Base-by-base conservation (phyloP, 1,284 basidiomycete genomes). In the Pyrrhoderma noxium region DNA sequence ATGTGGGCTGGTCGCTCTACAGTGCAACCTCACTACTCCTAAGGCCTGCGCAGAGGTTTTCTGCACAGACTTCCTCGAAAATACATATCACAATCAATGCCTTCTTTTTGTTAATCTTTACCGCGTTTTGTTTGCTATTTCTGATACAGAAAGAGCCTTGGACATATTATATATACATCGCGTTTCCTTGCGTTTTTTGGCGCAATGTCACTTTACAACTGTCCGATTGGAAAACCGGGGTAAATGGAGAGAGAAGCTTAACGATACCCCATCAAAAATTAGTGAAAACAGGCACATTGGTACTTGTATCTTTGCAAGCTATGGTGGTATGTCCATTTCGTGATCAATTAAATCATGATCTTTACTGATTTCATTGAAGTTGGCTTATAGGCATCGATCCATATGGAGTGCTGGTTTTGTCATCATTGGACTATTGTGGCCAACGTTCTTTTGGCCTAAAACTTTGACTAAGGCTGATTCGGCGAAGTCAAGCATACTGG, bases 181-280 rank as follows among this genome's bases (percentile, higher is more conserved):
- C 74, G 1, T 91, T 91, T 56, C 86, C 90, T 0, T 74, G 77
- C 41, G 87, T 82, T 63, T 90, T 93, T 63, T 92, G 85, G 85
- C 70, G 74, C 34, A 45, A 55, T n/a, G 34, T 47, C 52, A 27
- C 39, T 44, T 16, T 53, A n/a, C 45, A 48, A 14, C 5, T 11
- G 5, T 31, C 7, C 27, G 27, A 31, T 5, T 31, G 27, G 27
- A 5, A 31, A 5, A 5, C 11, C 27, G 27, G 27, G 11, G 27
- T 31, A 31, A 11, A 11, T 5, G 11, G 27, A 31, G 27, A 11
- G 11, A 31, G 27, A 11, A 31, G 11, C n/a, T 7, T 40, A 8
- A 7, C 38, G 5, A 40, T 40, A 5, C n/a, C 21, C 21, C 5
- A 7, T 7, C 8, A 16, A 36, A 40, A 48, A 52, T 23, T 59